Percentiles rank a stretch among this genome's conserved stretches.
Conservation (phyloP, 2,329 filamentous ascomycete species). For the Rhynchosporium agropyri region DNA sequence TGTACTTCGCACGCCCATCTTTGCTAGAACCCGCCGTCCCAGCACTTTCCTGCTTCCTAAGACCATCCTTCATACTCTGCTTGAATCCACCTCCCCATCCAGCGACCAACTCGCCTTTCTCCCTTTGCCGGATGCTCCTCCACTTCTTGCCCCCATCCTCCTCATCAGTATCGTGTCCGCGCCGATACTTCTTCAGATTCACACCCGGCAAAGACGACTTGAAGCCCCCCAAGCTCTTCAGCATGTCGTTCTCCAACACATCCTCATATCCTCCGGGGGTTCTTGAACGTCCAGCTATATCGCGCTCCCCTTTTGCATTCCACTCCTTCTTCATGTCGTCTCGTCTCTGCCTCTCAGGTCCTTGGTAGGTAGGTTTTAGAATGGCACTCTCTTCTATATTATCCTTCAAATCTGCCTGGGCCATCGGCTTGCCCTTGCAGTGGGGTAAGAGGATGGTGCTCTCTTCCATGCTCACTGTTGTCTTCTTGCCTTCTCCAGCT, state of each 20-base stretch:
- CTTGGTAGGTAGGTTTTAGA: neutral
- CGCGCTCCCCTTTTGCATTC: slow-evolving; percentile 20
- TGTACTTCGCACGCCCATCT: neutral
- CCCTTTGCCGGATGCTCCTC: neutral
- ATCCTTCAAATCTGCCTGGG: neutral
- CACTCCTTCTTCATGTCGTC: slow-evolving; percentile 14
- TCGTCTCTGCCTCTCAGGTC: neutral
- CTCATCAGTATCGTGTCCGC: neutral
- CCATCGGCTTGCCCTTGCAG: neutral
- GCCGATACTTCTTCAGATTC: neutral
- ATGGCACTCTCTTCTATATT: neutral
- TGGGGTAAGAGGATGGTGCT: no score
- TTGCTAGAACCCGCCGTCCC: neutral
- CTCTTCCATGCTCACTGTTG: no score
- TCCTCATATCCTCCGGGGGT: slow-evolving; percentile 16
- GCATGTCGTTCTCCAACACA: slow-evolving; percentile 15
- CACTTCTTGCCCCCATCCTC: neutral
- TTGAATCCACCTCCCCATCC: neutral
- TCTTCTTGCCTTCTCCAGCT: neutral
- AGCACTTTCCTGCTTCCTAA: neutral
- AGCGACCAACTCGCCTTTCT: neutral
- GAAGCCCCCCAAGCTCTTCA: slow-evolving; percentile 14
- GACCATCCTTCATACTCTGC: neutral
- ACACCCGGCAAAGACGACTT: slow-evolving; percentile 4
- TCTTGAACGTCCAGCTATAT: slow-evolving; percentile 12